A percentile compares a stretch with the other conserved stretches of the same genome.
phyloP scores from a whole-genome alignment of 2,329 filamentous ascomycete genomes.

The Didymellaceae sp. region DNA sequence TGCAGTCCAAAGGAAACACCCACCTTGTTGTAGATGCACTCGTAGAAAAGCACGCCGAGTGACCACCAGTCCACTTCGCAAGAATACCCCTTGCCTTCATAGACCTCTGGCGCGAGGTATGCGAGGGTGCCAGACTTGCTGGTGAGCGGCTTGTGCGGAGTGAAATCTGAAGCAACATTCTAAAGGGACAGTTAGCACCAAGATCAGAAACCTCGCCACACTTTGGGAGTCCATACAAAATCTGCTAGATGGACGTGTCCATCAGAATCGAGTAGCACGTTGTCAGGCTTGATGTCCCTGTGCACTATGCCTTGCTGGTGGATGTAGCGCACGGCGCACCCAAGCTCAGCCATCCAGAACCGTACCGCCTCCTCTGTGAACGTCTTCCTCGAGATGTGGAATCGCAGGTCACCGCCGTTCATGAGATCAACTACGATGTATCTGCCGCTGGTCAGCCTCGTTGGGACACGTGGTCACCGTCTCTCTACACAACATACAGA shows the following conservation, averaged over 20 bases:
- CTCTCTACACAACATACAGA: constrained; percentile 59
- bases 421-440: constrained; percentile 97
- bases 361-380: constrained; percentile 97
- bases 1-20: constrained; percentile 18
- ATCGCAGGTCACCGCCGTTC: constrained; percentile 95
- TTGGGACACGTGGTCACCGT: neutral
- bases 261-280: constrained; percentile 51
- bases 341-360: constrained; percentile 96
- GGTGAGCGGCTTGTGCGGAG: constrained; percentile 79
- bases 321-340: constrained; percentile 76
- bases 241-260: constrained; percentile 93
- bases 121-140: constrained; percentile 97
- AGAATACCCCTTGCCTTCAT: constrained; percentile 86
- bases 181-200: constrained; percentile 55
- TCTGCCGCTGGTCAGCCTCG: constrained; percentile 12
- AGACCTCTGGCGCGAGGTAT: constrained; percentile 95
- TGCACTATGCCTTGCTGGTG: constrained; percentile 53
- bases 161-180: constrained; percentile 96
- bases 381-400: constrained; percentile 96
- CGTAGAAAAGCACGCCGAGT: constrained; percentile 95
- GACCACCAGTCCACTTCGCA: constrained; percentile 98
- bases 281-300: constrained; percentile 53
- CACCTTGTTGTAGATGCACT: constrained; percentile 99
- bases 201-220: no score
- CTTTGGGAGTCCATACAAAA: constrained; percentile 70